Percentiles rank a stretch among this genome's conserved stretches.
Conservation (phyloP, 805 yeast genomes). For the Suhomyces sp. region DNA sequence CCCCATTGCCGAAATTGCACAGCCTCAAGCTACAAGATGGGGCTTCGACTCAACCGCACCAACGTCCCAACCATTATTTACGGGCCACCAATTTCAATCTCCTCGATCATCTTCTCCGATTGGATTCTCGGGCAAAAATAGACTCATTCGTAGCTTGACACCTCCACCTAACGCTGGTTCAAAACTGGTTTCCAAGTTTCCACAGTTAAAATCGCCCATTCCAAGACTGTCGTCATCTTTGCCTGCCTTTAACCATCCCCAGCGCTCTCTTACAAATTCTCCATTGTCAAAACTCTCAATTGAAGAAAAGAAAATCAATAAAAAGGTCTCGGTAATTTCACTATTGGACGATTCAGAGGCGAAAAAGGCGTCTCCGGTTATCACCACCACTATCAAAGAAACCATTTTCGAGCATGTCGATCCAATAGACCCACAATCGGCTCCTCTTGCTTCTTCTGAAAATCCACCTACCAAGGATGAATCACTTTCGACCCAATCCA, state of each 20-base stretch:
- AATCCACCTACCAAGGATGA: neutral
- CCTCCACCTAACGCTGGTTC: constrained; percentile 11
- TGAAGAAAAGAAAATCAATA: constrained; percentile 4
- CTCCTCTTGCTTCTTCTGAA: neutral
- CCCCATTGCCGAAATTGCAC: neutral
- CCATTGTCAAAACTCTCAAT: constrained; percentile 14
- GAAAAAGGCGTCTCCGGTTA: neutral
- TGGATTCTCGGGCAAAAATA: neutral
- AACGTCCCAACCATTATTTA: neutral
- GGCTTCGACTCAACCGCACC: neutral
- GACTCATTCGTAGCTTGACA: constrained; percentile 6
- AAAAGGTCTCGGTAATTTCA: constrained; percentile 24
- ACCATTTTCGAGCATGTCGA: neutral
- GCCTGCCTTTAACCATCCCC: constrained; percentile 3
- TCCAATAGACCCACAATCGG: neutral
- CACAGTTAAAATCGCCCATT: constrained; percentile 8
- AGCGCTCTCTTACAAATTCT: constrained; percentile 15
- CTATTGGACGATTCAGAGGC: constrained; percentile 15
- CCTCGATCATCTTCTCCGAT: constrained; percentile 1
- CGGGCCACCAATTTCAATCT: constrained; percentile 4
- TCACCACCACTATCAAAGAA: neutral
- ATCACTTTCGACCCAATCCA: neutral
- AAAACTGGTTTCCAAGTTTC: constrained; percentile 4
- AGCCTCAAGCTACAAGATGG: constrained; percentile 2
- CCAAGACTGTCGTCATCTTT: constrained; percentile 8